phyloP scores from a whole-genome alignment of 306 rosid genomes.

The Prunus mongolica region DNA sequence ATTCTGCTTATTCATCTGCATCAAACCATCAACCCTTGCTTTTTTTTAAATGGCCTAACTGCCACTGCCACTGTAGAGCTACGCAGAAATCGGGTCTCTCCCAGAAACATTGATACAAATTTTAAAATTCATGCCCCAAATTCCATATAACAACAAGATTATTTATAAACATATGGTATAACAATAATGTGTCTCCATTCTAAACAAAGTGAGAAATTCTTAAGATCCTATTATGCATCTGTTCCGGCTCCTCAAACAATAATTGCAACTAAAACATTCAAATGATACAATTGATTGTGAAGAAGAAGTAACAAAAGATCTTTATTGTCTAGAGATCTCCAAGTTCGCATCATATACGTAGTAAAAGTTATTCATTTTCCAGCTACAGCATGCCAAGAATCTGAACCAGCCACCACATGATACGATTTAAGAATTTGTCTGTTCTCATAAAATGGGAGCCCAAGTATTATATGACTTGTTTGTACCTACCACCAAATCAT shows the following conservation, averaged over 20 bases:
- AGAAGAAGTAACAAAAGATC: neutral
- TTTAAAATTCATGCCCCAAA: no score
- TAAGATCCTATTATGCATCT: neutral
- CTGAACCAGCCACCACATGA: neutral
- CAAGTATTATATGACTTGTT: neutral
- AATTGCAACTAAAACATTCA: neutral
- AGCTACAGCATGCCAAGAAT: conserved; percentile 1
- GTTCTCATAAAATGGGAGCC: neutral
- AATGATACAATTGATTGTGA: neutral
- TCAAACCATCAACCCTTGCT: neutral
- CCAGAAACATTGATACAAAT: neutral
- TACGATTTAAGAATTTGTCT: neutral
- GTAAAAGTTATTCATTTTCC: neutral
- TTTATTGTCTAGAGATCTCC: neutral
- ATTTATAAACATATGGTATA: neutral
- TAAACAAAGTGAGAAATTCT: neutral
- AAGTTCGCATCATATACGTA: neutral
- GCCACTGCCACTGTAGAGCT: neutral
- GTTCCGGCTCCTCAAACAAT: neutral
- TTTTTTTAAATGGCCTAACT: neutral
- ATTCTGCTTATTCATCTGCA: neutral
- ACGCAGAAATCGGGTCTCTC: neutral
- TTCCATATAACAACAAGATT: neutral
- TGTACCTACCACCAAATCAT: conserved; percentile 85
- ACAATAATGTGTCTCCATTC: neutral